phyloP scores from a whole-genome alignment of 2,329 filamentous ascomycete species.

The Penicillium sclerotiorum region DNA sequence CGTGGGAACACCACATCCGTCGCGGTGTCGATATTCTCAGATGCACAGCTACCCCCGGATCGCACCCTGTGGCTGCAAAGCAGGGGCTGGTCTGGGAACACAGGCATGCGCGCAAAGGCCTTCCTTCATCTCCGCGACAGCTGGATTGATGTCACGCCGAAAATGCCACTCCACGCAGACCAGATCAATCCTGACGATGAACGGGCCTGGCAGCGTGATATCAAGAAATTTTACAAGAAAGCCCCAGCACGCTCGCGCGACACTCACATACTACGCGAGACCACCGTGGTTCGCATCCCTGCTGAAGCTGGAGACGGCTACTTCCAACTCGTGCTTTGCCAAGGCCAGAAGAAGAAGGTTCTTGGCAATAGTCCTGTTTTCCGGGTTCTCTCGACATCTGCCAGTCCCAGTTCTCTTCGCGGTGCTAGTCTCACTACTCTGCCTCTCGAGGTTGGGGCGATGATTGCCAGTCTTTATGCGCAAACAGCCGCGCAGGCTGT shows the following conservation, averaged over 20 bases:
- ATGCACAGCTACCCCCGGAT: constrained; percentile 57
- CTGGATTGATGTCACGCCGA: constrained; percentile 72
- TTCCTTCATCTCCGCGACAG: constrained; percentile 60
- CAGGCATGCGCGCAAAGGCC: constrained; percentile 68
- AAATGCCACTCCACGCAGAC: constrained; percentile 47
- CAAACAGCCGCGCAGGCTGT: constrained; percentile 33
- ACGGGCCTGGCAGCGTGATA: constrained; percentile 68
- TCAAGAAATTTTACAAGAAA: constrained; percentile 64
- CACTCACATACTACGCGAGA: constrained; percentile 62
- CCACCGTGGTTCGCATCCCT: constrained; percentile 66
- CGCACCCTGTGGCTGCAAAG: constrained; percentile 69
- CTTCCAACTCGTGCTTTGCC: constrained; percentile 67
- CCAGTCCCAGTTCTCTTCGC: constrained; percentile 62
- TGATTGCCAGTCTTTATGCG: constrained; percentile 49
- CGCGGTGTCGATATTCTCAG: constrained; percentile 65
- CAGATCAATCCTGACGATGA: constrained; percentile 62
- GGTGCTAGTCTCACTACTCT: constrained; percentile 67
- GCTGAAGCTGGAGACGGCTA: constrained; percentile 67
- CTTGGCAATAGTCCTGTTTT: constrained; percentile 70
- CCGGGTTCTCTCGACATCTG: constrained; percentile 67
- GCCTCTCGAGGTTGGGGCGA: constrained; percentile 64
- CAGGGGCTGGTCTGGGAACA: constrained; percentile 68
- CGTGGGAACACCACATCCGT: constrained; percentile 66
- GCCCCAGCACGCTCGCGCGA: constrained; percentile 49
- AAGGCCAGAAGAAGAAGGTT: constrained; percentile 57